phyloP scores from a whole-genome alignment of 2,329 filamentous ascomycete species.

The Neofusicoccum laricinum region DNA sequence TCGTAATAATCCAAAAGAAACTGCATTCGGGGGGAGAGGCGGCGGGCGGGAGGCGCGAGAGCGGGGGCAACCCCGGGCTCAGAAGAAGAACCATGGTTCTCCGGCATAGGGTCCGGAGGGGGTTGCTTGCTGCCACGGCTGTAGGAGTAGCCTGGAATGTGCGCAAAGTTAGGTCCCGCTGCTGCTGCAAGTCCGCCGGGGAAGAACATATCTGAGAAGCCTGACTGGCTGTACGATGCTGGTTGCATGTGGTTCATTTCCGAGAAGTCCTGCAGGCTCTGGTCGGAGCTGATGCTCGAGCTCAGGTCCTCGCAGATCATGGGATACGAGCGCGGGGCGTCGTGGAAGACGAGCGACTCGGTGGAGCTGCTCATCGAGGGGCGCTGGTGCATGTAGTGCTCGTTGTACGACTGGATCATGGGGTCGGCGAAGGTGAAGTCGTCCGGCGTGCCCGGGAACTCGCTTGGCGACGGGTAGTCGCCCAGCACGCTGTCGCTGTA shows the following conservation, averaged over 20 bases:
- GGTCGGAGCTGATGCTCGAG: conserved; percentile 46
- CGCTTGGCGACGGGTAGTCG: conserved; percentile 46
- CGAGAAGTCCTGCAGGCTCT: conserved; percentile 43
- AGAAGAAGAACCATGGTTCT: conserved; percentile 19
- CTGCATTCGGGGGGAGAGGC: conserved; percentile 72
- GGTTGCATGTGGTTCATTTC: conserved; percentile 36
- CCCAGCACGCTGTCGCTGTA: conserved; percentile 40
- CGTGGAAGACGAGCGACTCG: conserved; percentile 35
- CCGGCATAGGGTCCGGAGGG: conserved; percentile 4
- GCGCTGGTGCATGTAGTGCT: conserved; percentile 32
- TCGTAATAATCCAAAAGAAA: conserved; percentile 94
- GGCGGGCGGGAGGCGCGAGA: conserved; percentile 28
- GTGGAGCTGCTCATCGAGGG: conserved; percentile 37
- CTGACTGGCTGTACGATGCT: conserved; percentile 31
- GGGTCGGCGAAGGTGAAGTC: conserved; percentile 41
- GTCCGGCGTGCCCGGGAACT: conserved; percentile 47
- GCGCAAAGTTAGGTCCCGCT: conserved; percentile 17
- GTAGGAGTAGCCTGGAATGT: conserved; percentile 36
- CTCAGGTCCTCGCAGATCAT: conserved; percentile 39
- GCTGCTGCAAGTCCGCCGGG: conserved; percentile 13
- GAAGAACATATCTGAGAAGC: conserved; percentile 37
- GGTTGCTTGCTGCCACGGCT: conserved; percentile 15
- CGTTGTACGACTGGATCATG: conserved; percentile 32
- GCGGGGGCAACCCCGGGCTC: background rate
- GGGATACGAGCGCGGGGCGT: conserved; percentile 35